phyloP scores from a whole-genome alignment of 192 early-diverging fungal genomes.

The Nowakowskiella sp. region DNA sequence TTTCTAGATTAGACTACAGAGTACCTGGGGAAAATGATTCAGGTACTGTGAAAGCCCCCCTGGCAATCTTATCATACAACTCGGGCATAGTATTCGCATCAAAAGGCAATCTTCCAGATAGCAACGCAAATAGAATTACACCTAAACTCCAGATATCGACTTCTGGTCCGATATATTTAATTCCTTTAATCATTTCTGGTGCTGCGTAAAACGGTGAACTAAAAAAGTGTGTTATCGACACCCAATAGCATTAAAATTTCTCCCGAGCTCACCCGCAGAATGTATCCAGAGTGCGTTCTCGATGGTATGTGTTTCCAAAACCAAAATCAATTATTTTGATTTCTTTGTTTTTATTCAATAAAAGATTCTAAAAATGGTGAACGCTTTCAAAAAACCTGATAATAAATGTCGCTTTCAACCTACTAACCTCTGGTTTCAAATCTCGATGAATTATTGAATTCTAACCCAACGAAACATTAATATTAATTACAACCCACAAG shows the following conservation, averaged over 20 bases:
- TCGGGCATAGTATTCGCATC: conserved; percentile 46
- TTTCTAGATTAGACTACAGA: conserved; percentile 11
- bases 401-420: background rate
- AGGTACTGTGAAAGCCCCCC: conserved; percentile 45
- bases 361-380: conserved; percentile 30
- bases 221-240: background rate
- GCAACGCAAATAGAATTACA: conserved; percentile 51
- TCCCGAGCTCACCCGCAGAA: conserved; percentile 46
- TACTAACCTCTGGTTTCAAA: conserved; percentile 45
- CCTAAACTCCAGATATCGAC: conserved; percentile 55
- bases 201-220: conserved; percentile 50
- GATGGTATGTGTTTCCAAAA: conserved; percentile 47
- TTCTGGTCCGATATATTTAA: conserved; percentile 49
- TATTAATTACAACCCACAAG: background rate
- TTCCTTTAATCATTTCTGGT: conserved; percentile 57
- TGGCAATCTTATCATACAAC: conserved; percentile 53
- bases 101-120: conserved; percentile 53
- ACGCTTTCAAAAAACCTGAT: background rate
- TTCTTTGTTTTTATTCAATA: conserved; percentile 38
- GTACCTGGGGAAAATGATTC: conserved; percentile 20
- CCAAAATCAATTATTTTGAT: conserved; percentile 55
- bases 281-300: conserved; percentile 48
- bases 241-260: background rate
- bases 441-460: conserved; percentile 54
- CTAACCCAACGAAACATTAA: conserved; percentile 16